Conservation (phyloP, 2,329 filamentous ascomycete genomes). For the Zymoseptoria pseudotritici region DNA sequence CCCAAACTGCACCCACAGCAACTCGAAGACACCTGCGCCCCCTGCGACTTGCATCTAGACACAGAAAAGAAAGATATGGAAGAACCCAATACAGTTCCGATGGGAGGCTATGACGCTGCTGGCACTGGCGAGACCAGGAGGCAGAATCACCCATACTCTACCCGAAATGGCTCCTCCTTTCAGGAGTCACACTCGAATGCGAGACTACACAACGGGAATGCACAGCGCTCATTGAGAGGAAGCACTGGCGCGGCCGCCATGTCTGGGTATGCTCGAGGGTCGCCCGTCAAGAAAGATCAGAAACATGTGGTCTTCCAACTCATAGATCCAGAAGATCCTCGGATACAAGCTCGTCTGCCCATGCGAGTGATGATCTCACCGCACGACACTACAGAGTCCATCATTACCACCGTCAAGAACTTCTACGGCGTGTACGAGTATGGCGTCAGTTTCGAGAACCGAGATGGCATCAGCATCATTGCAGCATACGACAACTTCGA, state of each 20-base stretch:
- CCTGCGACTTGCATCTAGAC: conserved; percentile 4
- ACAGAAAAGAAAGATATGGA: conserved; percentile 26
- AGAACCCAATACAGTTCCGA: conserved; percentile 30
- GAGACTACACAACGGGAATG: conserved; percentile 5
- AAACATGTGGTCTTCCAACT: conserved; percentile 78
- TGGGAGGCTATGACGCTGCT: conserved; percentile 15
- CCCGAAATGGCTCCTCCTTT: conserved; percentile 21
- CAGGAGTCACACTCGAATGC: conserved; percentile 13
- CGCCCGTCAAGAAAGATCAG: conserved; percentile 34
- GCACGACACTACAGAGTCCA: conserved; percentile 94
- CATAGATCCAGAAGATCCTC: conserved; percentile 38
- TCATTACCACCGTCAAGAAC: conserved; percentile 97
- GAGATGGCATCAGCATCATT: conserved; percentile 81
- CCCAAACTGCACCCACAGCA: conserved; percentile 6
- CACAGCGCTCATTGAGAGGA: conserved; percentile 17
- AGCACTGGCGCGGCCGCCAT: conserved; percentile 13
- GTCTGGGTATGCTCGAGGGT: conserved; percentile 21
- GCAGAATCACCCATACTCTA: conserved; percentile 29
- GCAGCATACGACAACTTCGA: conserved; percentile 92
- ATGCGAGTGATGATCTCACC: conserved; percentile 86
- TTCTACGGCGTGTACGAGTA: conserved; percentile 92
- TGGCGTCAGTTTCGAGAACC: conserved; percentile 92
- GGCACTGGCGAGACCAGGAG: conserved; percentile 20
- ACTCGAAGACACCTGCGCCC: conserved; percentile 8
- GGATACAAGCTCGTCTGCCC: conserved; percentile 58